Base-by-base conservation (phyloP, 108 stramenopile genomes). In the Skeletonema potamos region DNA sequence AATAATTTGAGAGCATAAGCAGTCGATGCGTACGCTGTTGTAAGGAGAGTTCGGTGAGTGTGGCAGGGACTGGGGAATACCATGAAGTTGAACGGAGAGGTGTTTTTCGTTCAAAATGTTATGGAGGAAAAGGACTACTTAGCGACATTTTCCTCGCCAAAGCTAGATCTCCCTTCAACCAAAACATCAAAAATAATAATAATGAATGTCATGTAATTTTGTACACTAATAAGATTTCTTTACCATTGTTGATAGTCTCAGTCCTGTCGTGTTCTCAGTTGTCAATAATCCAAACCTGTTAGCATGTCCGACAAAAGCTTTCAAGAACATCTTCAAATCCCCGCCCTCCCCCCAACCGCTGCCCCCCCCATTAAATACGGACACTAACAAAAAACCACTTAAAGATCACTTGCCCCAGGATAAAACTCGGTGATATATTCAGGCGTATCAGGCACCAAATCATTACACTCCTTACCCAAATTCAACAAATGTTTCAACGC, bases 401-500 rank as follows among this genome's bases (percentile, higher is more conserved):
- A 51, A 51, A 51, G 48, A 78, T 95, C 94, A 66, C 75, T 78
- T 8, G 74, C 89, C 43, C 94, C 94, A 34, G 94, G 94, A 70
- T 87, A 89, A 74, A 87, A 95, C 59, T 95, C 94, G 17, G 88
- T 85, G 41, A 95, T 85, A 68, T 78, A 89, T n/a, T 89, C 87
- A 24, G 91, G 90, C 55, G 73, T 76, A 51, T 88, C 86, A 11
- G 85, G 75, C 66, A 88, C 89, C 59, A 86, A 79, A 58, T 91
- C 89, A 72, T 95, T 92, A 59, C 89, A 82, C 51, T 76, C 72
- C 62, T 80, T 76, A 2, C 90, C 94, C 65, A 95, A 74, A 73
- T 86, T 95, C 79, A 81, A 79, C 75, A 95, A 75, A 68, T 95
- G 94, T 46, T 86, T 80, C 39, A 95, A 85, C n/a, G 94, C 94